Percentiles rank a stretch among this genome's conserved stretches.
Evolutionary conservation across 2,329 filamentous ascomycete genomes (phyloP).

Genomic region (Samsoniella hepiali): DNA sequence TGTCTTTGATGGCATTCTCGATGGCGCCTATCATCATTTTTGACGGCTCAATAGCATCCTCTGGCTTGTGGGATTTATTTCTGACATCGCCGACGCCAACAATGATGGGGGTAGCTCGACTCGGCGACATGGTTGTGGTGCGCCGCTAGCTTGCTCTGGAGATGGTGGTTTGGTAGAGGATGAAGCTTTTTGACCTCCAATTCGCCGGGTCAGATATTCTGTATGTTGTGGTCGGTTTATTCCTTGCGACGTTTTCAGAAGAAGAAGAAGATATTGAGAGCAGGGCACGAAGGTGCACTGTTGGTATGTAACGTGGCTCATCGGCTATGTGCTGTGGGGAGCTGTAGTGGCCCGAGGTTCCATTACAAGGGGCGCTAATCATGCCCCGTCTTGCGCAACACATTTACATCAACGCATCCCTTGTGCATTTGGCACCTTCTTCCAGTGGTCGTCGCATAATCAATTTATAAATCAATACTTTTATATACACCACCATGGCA

Average conservation of each 20-base stretch:
- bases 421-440: background rate
- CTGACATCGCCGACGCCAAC: conserved; percentile 61
- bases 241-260: background rate
- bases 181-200: background rate
- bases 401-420: background rate
- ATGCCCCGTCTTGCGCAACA: background rate
- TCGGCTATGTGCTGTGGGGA: conserved; percentile 13
- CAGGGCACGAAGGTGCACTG: background rate
- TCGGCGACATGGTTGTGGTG: conserved; percentile 6
- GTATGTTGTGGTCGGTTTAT: background rate
- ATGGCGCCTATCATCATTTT: conserved; percentile 58
- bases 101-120: conserved; percentile 47
- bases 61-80: conserved; percentile 46
- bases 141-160: background rate
- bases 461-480: background rate
- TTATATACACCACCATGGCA: conserved; percentile 13
- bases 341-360: conserved; percentile 13
- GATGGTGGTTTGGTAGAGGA: background rate
- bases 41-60: conserved; percentile 56
- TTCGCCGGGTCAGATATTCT: background rate
- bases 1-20: conserved; percentile 48
- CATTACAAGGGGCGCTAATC: background rate
- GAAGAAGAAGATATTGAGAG: background rate
- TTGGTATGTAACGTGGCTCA: background rate
- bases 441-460: background rate